A percentile compares a stretch with the other conserved stretches of the same genome.
phyloP scores from a whole-genome alignment of 2,329 filamentous ascomycete species.

The Paraconiothyrium brasiliense region DNA sequence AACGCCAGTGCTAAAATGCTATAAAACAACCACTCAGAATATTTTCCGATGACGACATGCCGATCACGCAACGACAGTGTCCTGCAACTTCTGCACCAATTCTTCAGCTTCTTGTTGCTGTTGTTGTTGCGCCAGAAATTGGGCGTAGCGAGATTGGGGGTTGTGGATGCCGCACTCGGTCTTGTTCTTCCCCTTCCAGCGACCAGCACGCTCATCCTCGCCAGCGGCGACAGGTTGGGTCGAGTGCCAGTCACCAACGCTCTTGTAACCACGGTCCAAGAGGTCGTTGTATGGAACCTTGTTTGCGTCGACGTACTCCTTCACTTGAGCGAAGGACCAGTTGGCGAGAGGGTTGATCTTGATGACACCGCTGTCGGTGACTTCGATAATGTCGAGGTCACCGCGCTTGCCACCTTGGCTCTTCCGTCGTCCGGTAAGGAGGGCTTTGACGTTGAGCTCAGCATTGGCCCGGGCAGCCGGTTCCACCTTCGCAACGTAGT shows the following conservation, averaged over 20 bases:
- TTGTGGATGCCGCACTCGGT: slow-evolving; percentile 99
- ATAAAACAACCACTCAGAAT: slow-evolving; percentile 30
- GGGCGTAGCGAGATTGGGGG: slow-evolving; percentile 90
- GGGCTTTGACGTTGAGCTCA: slow-evolving; percentile 85
- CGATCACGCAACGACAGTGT: slow-evolving; percentile 36
- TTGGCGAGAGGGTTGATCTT: slow-evolving; percentile 98
- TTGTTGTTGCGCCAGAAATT: slow-evolving; percentile 82
- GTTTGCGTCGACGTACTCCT: slow-evolving; percentile 85
- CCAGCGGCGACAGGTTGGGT: slow-evolving; percentile 87
- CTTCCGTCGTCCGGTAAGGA: slow-evolving; percentile 88
- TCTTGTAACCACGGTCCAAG: slow-evolving; percentile 96
- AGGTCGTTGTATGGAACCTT: slow-evolving; percentile 93
- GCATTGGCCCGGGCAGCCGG: slow-evolving; percentile 90
- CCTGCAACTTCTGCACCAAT: slow-evolving; percentile 42
- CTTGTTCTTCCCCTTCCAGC: slow-evolving; percentile 97
- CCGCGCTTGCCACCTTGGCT: slow-evolving; percentile 94
- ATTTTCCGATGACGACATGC: slow-evolving; percentile 28
- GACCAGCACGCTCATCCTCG: slow-evolving; percentile 94
- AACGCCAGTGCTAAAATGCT: slow-evolving; percentile 56
- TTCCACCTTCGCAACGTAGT: slow-evolving; percentile 98
- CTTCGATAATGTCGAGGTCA: slow-evolving; percentile 87
- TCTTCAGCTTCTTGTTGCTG: slow-evolving; percentile 61
- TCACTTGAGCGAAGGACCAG: slow-evolving; percentile 91
- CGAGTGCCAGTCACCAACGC: slow-evolving; percentile 97
- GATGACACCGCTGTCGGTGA: slow-evolving; percentile 89